Base-by-base conservation (phyloP, 2,329 filamentous ascomycete genomes). In the Pyricularia pennisetigena region DNA sequence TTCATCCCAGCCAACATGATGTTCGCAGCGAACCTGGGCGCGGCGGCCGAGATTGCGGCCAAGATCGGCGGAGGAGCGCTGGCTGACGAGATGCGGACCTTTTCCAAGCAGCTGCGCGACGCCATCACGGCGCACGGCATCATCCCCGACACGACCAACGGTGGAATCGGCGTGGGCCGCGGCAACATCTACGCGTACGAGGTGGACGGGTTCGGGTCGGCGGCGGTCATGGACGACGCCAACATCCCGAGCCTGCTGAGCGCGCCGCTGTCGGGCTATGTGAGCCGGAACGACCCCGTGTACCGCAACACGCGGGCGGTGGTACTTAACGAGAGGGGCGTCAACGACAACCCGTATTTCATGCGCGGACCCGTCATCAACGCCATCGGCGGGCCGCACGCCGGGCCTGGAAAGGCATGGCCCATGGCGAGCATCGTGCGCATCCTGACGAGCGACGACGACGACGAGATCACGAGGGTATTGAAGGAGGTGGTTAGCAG, bases 1-100 rank as follows among this genome's bases (percentile, higher is more conserved):
- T 88, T 96, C 73, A 91, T 97, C 73, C 94, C 94, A 0, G 89
- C 91, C 35, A 98, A 97, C 76, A 93, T 93, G 89, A 91, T 92
- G 89, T 88, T 93, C 71, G 82, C 88, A 35, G 79, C 84, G 26
- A 90, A 88, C 72, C 82, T 93, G 3, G 78, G 79, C 12, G 79
- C 82, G 0, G 76, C 83, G 73, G 73, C 82, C 74, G 69, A 77
- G 71, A 80, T 85, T 69, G 82, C 83, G 77, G 75, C 78, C 28
- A 71, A 72, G 7, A 75, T 85, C 4, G 79, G 81, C 8, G 65
- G 59, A 23, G 73, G 76, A 14, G 70, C 69, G 1, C 71, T 70
- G 0, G 0, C 80, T 86, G 75, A 77, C 3, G 76, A 82, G 69
- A 92, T 92, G 89, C 78, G 77, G 14, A 77, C 76, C 28, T 79